Percentiles rank a stretch among this genome's conserved stretches.
Evolutionary conservation across 495 filamentous ascomycete genomes (phyloP).

Genomic region (Eremomyces bilateralis): DNA sequence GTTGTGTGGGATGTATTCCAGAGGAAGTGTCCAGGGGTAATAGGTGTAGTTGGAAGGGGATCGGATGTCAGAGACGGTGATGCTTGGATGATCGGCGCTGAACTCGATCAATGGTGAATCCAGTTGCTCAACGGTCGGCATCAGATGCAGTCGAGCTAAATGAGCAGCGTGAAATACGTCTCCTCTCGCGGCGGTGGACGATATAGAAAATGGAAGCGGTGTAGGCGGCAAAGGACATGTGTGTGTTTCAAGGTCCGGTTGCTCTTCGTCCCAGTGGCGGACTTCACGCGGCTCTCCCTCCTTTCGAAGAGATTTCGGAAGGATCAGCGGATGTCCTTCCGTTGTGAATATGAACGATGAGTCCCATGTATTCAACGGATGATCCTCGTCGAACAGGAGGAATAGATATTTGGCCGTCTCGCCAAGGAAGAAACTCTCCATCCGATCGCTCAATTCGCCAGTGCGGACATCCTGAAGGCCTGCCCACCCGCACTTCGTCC

Average conservation of each 20-base stretch:
- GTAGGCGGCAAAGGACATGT: conserved; percentile 39
- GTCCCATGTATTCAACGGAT: conserved; percentile 74
- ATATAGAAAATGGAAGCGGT: conserved; percentile 41
- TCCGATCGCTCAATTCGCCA: conserved; percentile 78
- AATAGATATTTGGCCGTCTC: conserved; percentile 93
- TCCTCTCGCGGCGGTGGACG: conserved; percentile 57
- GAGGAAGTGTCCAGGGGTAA: conserved; percentile 82
- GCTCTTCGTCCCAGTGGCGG: not conserved
- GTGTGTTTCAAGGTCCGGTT: not conserved
- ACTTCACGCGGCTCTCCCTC: not conserved
- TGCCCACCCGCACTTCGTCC: conserved; percentile 87
- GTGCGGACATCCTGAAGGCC: conserved; percentile 81
- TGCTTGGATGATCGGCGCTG: conserved; percentile 29
- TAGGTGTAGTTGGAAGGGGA: conserved; percentile 60
- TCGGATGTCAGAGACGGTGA: conserved; percentile 32
- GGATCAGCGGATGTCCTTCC: conserved; percentile 81
- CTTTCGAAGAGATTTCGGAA: conserved; percentile 28
- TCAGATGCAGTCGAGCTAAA: conserved; percentile 58
- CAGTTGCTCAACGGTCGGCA: conserved; percentile 32
- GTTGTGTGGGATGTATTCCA: conserved; percentile 46
- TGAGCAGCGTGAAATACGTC: conserved; percentile 84
- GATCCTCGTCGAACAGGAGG: conserved; percentile 62
- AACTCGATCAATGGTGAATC: conserved; percentile 32
- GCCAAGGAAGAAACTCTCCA: conserved; percentile 97
- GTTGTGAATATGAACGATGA: conserved; percentile 83